These are phyloP conservation scores for Paecilomyces dactylethromorphus DNA, from an alignment of 2,329 filamentous ascomycete genomes.

Conservation along the genomic window DNA sequence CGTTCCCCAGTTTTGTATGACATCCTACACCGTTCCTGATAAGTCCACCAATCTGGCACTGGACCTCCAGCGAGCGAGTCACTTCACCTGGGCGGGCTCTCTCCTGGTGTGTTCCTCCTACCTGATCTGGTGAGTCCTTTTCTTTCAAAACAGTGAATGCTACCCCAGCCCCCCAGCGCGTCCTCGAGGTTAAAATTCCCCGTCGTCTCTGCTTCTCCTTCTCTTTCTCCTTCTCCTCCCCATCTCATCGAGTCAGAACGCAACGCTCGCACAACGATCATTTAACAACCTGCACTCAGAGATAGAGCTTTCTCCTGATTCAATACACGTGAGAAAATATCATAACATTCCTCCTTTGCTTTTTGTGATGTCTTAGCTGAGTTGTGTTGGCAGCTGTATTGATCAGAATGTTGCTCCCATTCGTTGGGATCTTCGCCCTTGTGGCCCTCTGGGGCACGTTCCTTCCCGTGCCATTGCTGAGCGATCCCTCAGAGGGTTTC, in stretches of 20 bases:
- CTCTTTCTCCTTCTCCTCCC: background rate
- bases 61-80: background rate
- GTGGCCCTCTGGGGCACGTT: constrained; percentile 18
- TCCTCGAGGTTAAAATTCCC: background rate
- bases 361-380: background rate
- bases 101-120: background rate
- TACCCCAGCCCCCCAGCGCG: background rate
- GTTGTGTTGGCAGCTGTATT: constrained; percentile 1
- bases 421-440: constrained; percentile 13
- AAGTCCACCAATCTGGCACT: background rate
- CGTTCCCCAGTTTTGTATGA: background rate
- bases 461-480: constrained; percentile 14
- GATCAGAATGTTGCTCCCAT: constrained; percentile 14
- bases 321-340: background rate
- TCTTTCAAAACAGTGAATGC: background rate
- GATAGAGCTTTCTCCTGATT: background rate
- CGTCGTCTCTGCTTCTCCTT: background rate
- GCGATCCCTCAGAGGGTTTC: constrained; percentile 12
- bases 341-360: background rate
- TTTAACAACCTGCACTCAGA: background rate
- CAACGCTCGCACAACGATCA: background rate
- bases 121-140: background rate
- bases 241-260: background rate
- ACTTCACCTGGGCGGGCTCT: background rate
- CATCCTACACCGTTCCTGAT: background rate